Percentiles rank a stretch among this genome's conserved stretches.
phyloP scores from a whole-genome alignment of 192 early-diverging fungal genomes.

The Funneliformis geosporum region DNA sequence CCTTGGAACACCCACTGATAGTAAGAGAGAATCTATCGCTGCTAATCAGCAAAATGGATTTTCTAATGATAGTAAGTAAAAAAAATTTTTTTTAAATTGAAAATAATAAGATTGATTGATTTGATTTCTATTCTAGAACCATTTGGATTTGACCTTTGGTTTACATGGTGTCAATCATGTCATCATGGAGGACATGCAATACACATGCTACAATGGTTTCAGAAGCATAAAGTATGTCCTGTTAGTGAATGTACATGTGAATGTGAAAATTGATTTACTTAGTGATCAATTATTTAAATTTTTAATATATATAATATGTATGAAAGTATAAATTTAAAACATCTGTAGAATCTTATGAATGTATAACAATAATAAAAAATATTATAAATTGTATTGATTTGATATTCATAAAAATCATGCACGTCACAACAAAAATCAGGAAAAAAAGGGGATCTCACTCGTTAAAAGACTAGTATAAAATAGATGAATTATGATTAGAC shows the following conservation, averaged over 20 bases:
- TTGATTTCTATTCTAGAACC: conserved; percentile 38
- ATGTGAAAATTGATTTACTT: conserved; percentile 43
- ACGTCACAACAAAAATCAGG: no score
- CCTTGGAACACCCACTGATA: conserved; percentile 69
- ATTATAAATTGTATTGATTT: no score
- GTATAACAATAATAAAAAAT: no score
- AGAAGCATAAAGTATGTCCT: conserved; percentile 80
- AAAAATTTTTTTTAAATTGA: neutral
- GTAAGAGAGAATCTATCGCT: conserved; percentile 43
- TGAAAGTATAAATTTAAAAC: no score
- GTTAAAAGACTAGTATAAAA: no score
- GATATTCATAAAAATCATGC: no score
- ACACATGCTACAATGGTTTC: conserved; percentile 93
- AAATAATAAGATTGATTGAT: neutral
- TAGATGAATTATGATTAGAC: no score
- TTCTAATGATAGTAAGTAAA: neutral
- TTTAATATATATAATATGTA: neutral
- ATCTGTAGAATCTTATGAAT: no score
- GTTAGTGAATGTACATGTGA: conserved; percentile 87
- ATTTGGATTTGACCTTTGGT: conserved; percentile 84
- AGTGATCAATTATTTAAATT: neutral
- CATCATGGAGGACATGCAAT: conserved; percentile 93
- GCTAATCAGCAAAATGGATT: conserved; percentile 24
- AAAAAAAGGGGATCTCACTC: no score
- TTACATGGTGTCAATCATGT: conserved; percentile 99